These are phyloP conservation scores for Chaetomium sp. DNA, from an alignment of 2,329 filamentous ascomycete genomes.

Conservation along the genomic window DNA sequence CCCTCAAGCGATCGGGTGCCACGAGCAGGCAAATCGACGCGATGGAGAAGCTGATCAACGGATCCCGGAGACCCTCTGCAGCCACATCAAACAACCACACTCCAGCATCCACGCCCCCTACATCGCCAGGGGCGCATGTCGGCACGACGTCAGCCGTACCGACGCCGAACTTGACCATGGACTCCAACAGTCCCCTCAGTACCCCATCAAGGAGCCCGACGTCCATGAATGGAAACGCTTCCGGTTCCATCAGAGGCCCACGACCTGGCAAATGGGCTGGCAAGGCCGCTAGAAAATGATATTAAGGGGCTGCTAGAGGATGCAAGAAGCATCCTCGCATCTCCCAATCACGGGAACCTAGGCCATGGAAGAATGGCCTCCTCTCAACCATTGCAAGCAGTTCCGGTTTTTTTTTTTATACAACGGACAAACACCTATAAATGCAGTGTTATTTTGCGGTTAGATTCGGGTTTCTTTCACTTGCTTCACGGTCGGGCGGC, in stretches of 20 bases:
- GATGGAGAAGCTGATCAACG: slow-evolving; percentile 50
- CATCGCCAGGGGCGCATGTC: slow-evolving; percentile 36
- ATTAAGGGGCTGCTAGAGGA: no score
- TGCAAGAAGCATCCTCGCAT: no score
- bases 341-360: no score
- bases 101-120: slow-evolving; percentile 24
- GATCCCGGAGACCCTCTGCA: slow-evolving; percentile 15
- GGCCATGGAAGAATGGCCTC: no score
- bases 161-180: slow-evolving; percentile 61
- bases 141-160: slow-evolving; percentile 49
- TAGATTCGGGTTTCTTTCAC: no score
- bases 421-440: no score
- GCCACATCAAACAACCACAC: slow-evolving; percentile 22
- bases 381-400: no score
- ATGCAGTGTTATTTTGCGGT: no score
- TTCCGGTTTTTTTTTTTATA: no score
- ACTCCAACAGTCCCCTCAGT: slow-evolving; percentile 54
- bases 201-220: slow-evolving; percentile 52
- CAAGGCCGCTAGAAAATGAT: no score
- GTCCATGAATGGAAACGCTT: slow-evolving; percentile 54
- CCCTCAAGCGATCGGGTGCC: slow-evolving; percentile 56
- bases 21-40: slow-evolving; percentile 59
- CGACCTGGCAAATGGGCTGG: not conserved
- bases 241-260: slow-evolving; percentile 29
- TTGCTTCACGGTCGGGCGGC: no score